A percentile compares a stretch with the other conserved stretches of the same genome.
These are phyloP conservation scores for Garcia nutans DNA, from an alignment of 345 rosid genomes.

Conservation along the genomic window DNA sequence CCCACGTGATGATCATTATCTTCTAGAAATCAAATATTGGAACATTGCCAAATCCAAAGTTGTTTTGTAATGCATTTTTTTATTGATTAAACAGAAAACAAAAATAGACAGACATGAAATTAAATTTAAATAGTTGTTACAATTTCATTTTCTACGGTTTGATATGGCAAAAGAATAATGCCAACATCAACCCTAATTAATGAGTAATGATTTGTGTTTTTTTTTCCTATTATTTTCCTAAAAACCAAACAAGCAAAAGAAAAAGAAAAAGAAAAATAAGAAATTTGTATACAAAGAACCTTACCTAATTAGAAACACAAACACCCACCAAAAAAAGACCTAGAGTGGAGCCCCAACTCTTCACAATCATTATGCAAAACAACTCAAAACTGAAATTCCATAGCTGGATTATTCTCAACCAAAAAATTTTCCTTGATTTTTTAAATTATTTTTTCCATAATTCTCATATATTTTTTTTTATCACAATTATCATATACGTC, in stretches of 20 bases:
- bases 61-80: neutral
- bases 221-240: neutral
- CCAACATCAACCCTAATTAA: neutral
- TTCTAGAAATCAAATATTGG: too few species aligned
- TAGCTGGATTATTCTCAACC: constrained; percentile 25
- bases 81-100: neutral
- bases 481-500: too few species aligned
- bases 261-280: neutral
- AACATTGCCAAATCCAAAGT: neutral
- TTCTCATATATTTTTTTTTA: neutral
- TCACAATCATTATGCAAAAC: constrained; percentile 23
- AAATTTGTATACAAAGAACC: neutral
- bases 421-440: too few species aligned
- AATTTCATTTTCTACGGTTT: constrained; percentile 3
- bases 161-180: neutral
- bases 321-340: neutral
- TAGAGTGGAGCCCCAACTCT: constrained; percentile 19
- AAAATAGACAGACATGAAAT: neutral
- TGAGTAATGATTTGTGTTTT: neutral
- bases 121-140: neutral
- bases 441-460: too few species aligned
- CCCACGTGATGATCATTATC: neutral
- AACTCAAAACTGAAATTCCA: constrained; percentile 19
- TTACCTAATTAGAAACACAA: constrained; percentile 5
- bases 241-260: neutral